Evolutionary conservation across 305 asterid species (phyloP).

Genomic region (Fraxinus ornus): DNA sequence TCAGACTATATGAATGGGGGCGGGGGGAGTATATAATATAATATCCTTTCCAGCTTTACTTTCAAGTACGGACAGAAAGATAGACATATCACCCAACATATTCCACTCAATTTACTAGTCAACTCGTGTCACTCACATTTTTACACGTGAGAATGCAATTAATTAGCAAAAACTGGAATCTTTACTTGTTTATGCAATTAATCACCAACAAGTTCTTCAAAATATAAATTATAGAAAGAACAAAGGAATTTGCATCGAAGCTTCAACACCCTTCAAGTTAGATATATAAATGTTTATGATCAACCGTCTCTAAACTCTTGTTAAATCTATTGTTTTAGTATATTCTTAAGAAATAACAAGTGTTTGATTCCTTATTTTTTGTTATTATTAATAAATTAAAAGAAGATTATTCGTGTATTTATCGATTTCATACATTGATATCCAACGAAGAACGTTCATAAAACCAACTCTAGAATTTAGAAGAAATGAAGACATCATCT

Average conservation of each 20-base stretch:
- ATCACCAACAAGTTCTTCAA: neutral
- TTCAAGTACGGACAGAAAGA: constrained; percentile 31
- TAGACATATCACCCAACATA: neutral
- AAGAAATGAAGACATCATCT: neutral
- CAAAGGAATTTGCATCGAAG: neutral
- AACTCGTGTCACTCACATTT: constrained; percentile 18
- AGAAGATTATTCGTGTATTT: neutral
- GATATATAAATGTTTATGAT: neutral
- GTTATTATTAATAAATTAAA: neutral
- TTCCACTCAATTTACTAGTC: neutral
- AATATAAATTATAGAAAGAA: neutral
- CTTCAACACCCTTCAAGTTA: neutral
- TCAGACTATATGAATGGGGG: no score
- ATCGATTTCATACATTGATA: neutral
- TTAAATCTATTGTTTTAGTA: neutral
- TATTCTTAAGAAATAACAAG: neutral
- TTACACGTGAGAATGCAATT: neutral
- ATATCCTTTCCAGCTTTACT: neutral
- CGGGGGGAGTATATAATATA: neutral
- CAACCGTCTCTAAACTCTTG: neutral
- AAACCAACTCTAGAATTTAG: neutral
- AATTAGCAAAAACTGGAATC: neutral
- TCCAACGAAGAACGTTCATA: neutral
- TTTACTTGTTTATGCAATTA: neutral
- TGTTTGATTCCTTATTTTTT: neutral